Evolutionary conservation across 2,329 filamentous ascomycete species (phyloP).

Genomic region (Ceratocystis eucalypticola): DNA sequence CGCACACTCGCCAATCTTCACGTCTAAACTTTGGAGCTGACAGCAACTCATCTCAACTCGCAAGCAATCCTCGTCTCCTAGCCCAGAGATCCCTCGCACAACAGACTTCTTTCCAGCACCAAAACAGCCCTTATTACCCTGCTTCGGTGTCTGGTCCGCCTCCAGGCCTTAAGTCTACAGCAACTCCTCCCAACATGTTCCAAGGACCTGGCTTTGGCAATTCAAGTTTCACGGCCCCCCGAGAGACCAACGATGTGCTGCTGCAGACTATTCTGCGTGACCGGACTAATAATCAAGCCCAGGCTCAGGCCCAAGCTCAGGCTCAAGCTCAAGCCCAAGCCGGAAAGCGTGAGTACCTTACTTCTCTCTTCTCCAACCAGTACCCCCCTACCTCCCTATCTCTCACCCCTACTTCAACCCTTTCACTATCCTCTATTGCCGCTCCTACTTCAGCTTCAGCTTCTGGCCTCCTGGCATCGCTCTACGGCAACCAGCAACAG

Average conservation of each 20-base stretch:
- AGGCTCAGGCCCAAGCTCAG: slow-evolving; percentile 54
- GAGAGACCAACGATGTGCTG: slow-evolving; percentile 57
- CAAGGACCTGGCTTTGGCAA: slow-evolving; percentile 75
- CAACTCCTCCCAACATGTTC: slow-evolving; percentile 89
- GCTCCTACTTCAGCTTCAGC: slow-evolving; percentile 75
- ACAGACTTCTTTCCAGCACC: slow-evolving; percentile 40
- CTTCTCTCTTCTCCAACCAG: slow-evolving; percentile 83
- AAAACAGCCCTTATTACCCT: slow-evolving; percentile 63
- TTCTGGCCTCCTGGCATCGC: slow-evolving; percentile 79
- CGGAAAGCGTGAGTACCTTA: slow-evolving; percentile 96
- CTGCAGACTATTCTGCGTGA: slow-evolving; percentile 71
- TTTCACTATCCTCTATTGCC: slow-evolving; percentile 70
- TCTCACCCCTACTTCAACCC: slow-evolving; percentile 82
- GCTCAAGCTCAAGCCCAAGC: slow-evolving; percentile 26
- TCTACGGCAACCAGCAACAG: slow-evolving; percentile 62
- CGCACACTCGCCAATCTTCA: slow-evolving; percentile 71
- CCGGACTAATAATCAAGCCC: slow-evolving; percentile 40
- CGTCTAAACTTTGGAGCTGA: slow-evolving; percentile 82
- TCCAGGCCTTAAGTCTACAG: slow-evolving; percentile 86
- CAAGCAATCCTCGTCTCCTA: slow-evolving; percentile 68
- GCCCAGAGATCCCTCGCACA: slow-evolving; percentile 68
- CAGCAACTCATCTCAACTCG: slow-evolving; percentile 47
- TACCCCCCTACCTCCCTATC: slow-evolving; percentile 68
- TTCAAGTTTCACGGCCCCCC: slow-evolving; percentile 53
- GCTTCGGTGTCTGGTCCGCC: slow-evolving; percentile 83